Base-by-base conservation (phyloP, 2,329 filamentous ascomycete genomes). In the Sporothrix pseudoabietina region DNA sequence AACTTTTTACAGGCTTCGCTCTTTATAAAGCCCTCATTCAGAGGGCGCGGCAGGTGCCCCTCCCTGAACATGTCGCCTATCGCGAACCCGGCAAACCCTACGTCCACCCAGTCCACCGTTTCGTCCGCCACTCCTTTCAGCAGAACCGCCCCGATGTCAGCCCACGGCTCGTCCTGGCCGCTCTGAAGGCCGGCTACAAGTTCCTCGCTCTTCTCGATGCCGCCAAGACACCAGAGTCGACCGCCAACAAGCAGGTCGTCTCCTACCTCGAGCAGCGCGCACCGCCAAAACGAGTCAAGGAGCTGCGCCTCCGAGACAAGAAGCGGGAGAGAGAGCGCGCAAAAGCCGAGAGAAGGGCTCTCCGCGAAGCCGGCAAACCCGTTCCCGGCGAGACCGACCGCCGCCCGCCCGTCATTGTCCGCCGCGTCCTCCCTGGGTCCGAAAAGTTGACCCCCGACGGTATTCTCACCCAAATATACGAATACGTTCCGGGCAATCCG, bases 11-110 rank as follows among this genome's bases (percentile, higher is more conserved):
- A 91, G 90, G 88, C 79, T 86, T 92, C 75, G 90, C 92, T 69
- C 88, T 95, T 68, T 94, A 91, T 82, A 87, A 90, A 75, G 89
- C 91, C 49, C 87, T 95, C 72, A 82, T 94, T 71, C 85, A 85
- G 75, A 86, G 88, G 81, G 88, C 85, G 74, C 80, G 83, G 41
- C 83, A 81, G 55, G 81, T 91, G 47, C 82, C 85, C 0, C 81
- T 92, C 1, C 85, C 87, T 1, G 77, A 83, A 78, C 82, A 87
- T 65, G 78, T 87, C 26, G 77, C 79, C 7, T 75, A 77, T 1
- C 79, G 76, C 71, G 79, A 78, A 71, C 41, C 72, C 7, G 69
- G 74, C 77, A 55, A 26, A 16, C 66, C 39, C 9, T 61, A 69
- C 22, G 78, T 78, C 73, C 81, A 85, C 73, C 87, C 88, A 0